phyloP scores from a whole-genome alignment of 2,329 filamentous ascomycete species.

The Ophiostoma populinum region DNA sequence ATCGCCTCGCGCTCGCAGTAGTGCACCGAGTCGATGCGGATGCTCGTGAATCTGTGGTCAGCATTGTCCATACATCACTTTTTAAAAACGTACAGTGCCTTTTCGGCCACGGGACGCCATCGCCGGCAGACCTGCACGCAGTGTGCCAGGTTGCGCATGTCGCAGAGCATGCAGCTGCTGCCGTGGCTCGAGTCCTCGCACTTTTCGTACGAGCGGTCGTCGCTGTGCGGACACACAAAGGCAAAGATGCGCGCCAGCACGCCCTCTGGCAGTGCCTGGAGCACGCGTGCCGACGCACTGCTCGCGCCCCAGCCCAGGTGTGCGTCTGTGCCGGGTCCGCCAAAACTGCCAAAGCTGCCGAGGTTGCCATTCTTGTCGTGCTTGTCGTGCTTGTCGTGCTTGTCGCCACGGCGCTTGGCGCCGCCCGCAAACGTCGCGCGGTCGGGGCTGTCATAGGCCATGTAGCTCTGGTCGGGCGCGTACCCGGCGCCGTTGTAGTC shows the following conservation, averaged over 20 bases:
- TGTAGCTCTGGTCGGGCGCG: slow-evolving; percentile 11
- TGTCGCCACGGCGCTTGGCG: slow-evolving; percentile 3
- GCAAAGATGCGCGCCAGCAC: slow-evolving; percentile 63
- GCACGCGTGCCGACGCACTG: slow-evolving; percentile 22
- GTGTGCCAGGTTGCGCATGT: slow-evolving; percentile 72
- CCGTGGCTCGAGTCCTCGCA: slow-evolving; percentile 67
- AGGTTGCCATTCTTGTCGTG: background rate
- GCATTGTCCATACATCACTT: too few relatives aligned
- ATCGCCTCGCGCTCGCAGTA: slow-evolving; percentile 80
- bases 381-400: slow-evolving; percentile 4
- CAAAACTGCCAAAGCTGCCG: slow-evolving; percentile 3
- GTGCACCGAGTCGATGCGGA: slow-evolving; percentile 86
- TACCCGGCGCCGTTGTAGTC: background rate
- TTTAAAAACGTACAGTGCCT: slow-evolving; percentile 37
- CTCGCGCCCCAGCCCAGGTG: slow-evolving; percentile 12
- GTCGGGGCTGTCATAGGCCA: slow-evolving; percentile 12
- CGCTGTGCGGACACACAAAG: slow-evolving; percentile 67
- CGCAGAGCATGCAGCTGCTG: slow-evolving; percentile 82
- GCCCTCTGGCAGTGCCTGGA: slow-evolving; percentile 43
- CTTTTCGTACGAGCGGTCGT: slow-evolving; percentile 61
- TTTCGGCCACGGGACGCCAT: slow-evolving; percentile 41
- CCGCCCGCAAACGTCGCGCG: background rate
- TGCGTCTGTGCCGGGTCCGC: background rate
- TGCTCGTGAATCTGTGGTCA: slow-evolving; percentile 70
- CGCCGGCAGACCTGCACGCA: slow-evolving; percentile 56